Evolutionary conservation across 139 green algal species (phyloP).

Genomic region (Protoeuglena noctilucae): DNA sequence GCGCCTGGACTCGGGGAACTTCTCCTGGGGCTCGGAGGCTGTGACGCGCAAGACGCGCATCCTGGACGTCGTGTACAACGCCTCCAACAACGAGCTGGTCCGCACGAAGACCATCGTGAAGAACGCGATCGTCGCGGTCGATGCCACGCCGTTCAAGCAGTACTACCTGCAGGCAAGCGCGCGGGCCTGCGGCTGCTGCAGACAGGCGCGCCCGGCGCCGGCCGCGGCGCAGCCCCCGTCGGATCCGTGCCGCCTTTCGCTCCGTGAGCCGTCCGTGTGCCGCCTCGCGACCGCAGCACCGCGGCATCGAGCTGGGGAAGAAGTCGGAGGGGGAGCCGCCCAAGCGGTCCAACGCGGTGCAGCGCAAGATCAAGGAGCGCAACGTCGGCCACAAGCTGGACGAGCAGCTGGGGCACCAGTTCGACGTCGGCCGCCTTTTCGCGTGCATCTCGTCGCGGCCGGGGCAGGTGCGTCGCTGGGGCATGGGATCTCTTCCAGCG

Average conservation of each 20-base stretch:
- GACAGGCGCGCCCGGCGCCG: no score
- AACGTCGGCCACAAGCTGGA: conserved; percentile 47
- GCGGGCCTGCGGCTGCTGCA: no score
- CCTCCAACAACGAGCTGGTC: conserved; percentile 98
- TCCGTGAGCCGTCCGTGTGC: no score
- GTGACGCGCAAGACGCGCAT: conserved; percentile 87
- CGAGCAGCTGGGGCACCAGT: conserved; percentile 75
- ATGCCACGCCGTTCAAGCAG: conserved; percentile 89
- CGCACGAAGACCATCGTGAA: conserved; percentile 98
- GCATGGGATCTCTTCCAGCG: no score
- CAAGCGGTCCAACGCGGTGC: conserved; percentile 69
- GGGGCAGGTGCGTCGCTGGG: no score
- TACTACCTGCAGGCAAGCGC: no score
- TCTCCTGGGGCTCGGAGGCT: conserved; percentile 78
- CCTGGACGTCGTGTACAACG: conserved; percentile 95
- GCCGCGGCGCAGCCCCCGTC: no score
- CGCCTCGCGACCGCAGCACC: conserved; percentile 91
- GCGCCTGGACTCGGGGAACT: conserved; percentile 92
- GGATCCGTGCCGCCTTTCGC: no score
- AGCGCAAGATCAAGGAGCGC: conserved; percentile 32
- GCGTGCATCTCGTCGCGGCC: conserved; percentile 57
- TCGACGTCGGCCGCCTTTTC: conserved; percentile 68
- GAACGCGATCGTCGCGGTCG: conserved; percentile 82
- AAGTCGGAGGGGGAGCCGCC: conserved; percentile 40
- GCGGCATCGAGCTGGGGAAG: conserved; percentile 81